Conservation (phyloP, 495 filamentous ascomycete species). For the Talaromyces liani region DNA sequence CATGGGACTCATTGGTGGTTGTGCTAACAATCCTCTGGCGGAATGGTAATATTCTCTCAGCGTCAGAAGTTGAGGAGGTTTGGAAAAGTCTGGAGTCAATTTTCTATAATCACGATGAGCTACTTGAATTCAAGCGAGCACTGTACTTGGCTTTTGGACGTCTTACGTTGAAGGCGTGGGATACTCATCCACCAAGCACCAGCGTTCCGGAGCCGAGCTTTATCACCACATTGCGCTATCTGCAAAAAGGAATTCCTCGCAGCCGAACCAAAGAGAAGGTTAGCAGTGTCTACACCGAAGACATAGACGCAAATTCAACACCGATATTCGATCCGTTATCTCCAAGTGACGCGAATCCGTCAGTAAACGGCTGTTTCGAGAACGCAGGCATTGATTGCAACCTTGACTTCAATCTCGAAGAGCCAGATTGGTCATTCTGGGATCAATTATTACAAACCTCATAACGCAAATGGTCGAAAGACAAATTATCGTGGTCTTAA, state of each 20-base stretch:
- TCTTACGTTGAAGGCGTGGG: background rate
- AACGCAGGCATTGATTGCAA: background rate
- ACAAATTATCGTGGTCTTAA: background rate
- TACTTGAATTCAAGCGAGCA: background rate
- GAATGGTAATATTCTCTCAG: background rate
- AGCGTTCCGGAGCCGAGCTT: background rate
- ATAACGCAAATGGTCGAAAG: background rate
- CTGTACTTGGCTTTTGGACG: background rate
- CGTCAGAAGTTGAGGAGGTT: background rate
- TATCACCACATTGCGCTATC: background rate
- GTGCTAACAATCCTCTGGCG: background rate
- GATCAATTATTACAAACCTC: background rate
- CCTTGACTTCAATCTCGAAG: background rate
- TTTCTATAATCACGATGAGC: background rate
- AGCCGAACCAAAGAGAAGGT: background rate
- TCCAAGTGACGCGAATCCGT: background rate
- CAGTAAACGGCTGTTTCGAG: background rate
- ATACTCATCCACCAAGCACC: background rate
- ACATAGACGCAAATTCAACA: background rate
- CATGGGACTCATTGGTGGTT: background rate
- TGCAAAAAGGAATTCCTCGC: background rate
- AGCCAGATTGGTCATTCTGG: background rate
- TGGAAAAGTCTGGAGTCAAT: background rate
- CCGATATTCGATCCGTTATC: background rate
- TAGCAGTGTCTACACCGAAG: background rate